Evolutionary conservation across 352 stramenopile genomes (phyloP).

Genomic region (Lagenidium giganteum): DNA sequence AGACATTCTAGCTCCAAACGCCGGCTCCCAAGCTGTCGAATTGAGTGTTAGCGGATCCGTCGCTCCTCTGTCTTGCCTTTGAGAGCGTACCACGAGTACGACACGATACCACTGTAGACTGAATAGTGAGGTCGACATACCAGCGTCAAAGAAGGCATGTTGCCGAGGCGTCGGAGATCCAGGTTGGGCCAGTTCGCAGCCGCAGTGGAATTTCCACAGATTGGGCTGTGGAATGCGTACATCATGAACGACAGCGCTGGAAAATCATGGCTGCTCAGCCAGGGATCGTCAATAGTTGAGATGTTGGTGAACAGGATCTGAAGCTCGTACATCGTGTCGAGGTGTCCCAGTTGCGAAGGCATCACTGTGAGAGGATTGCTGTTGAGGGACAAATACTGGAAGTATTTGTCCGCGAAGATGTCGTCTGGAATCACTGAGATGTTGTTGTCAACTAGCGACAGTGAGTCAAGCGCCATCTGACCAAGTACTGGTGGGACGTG

Average conservation of each 20-base stretch:
- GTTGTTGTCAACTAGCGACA: slow-evolving; percentile 12
- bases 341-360: neutral
- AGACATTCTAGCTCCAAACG: no score
- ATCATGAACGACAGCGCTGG: neutral
- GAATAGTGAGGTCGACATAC: slow-evolving; percentile 1
- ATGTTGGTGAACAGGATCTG: slow-evolving; percentile 8
- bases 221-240: neutral
- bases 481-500: slow-evolving; percentile 2
- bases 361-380: slow-evolving; percentile 4
- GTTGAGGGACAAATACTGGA: slow-evolving; percentile 7
- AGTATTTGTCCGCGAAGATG: neutral
- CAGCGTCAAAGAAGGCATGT: no score
- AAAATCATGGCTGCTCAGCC: neutral
- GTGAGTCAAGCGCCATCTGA: slow-evolving; percentile 7
- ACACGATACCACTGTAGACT: neutral
- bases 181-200: neutral
- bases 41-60: no score
- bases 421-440: slow-evolving; percentile 5
- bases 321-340: slow-evolving; percentile 1
- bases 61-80: slow-evolving; percentile 12
- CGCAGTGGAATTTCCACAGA: neutral
- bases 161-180: neutral
- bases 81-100: slow-evolving; percentile 2
- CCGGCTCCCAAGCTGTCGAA: no score
- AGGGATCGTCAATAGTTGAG: neutral